These are phyloP conservation scores for Sporothrix euskadiensis DNA, from an alignment of 2,329 filamentous ascomycete species.

Conservation along the genomic window DNA sequence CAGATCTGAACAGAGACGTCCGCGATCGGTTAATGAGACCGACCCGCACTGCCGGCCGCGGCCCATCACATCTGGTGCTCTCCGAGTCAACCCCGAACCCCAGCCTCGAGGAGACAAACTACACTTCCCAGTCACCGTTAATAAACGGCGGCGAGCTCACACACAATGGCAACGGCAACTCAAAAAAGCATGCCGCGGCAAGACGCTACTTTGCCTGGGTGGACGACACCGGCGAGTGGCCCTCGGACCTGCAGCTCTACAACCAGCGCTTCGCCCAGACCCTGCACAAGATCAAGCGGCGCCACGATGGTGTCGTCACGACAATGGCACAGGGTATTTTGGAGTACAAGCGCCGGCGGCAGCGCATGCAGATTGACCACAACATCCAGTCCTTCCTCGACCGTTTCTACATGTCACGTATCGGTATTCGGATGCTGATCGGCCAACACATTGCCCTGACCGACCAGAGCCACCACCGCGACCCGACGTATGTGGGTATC, in stretches of 20 bases:
- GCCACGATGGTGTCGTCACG: slow-evolving; percentile 95
- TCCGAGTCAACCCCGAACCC: slow-evolving; percentile 87
- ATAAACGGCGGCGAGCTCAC: slow-evolving; percentile 18
- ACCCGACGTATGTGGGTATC: slow-evolving; percentile 94
- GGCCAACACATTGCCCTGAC: slow-evolving; percentile 97
- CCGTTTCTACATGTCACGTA: slow-evolving; percentile 99
- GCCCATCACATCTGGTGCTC: slow-evolving; percentile 57
- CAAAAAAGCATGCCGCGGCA: slow-evolving; percentile 53
- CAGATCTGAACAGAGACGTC: slow-evolving; percentile 72
- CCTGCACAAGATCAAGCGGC: slow-evolving; percentile 88
- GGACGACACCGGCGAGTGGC: slow-evolving; percentile 87
- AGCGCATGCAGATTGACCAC: slow-evolving; percentile 97
- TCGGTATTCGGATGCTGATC: slow-evolving; percentile 98
- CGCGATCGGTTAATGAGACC: slow-evolving; percentile 76
- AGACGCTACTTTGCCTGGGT: slow-evolving; percentile 89
- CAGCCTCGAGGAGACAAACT: slow-evolving; percentile 81
- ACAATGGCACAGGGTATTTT: slow-evolving; percentile 97
- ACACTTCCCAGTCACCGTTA: slow-evolving; percentile 55
- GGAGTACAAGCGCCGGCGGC: slow-evolving; percentile 94
- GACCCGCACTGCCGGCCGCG: slow-evolving; percentile 57
- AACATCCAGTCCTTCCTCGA: slow-evolving; percentile 97
- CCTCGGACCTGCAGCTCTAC: slow-evolving; percentile 89
- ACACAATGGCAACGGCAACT: slow-evolving; percentile 45
- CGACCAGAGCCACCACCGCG: slow-evolving; percentile 84
- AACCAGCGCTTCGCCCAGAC: slow-evolving; percentile 88